Evolutionary conservation across 768 basidiomycete species (phyloP), one percentile per base, ranked within the genome.

Genomic region (Nidularia sp.): DNA sequence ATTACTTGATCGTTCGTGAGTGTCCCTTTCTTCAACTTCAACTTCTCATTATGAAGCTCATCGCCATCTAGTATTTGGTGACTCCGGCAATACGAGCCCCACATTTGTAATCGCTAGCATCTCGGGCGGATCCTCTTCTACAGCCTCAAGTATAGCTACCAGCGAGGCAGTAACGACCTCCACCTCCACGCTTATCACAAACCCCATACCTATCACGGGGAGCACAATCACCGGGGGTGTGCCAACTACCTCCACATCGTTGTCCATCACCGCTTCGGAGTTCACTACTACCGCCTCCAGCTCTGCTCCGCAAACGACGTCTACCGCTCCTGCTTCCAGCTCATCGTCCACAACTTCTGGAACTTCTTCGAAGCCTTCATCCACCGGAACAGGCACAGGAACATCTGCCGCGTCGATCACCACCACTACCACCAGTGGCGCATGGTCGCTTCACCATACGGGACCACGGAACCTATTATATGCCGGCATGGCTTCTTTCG

Each of bases 1-100:
- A 81, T 64, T 90, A 86, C 57, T 75, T 83, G 50, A 66, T 90
- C 60, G 84, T 79, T 53, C 60, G 87, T 88, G 61, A 72, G 86
- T 80, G n/a, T 34, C 3, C 31, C 25, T 46, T 18, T 46, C 31
- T 25, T 55, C 18, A 29, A 51, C 49, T 53, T 45, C 48, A 52
- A 43, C 47, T 10, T 52, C 25, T 53, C 18, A 2, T 45, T 9
- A 22, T n/a, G 44, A 13, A 29, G 13, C 44, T n/a, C n/a, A 45
- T 22, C 44, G 13, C 25, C 25, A 58, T 34, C 3, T 48, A 88
- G 86, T 86, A 41, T 70, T 84, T 56, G 87, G 87, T 29, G 81
- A 85, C 60, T 86, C 84, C 10, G 88, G 87, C 8, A 81, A 90
- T 55, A 57, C 64, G 6, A 85, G 80, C 59, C 78, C 78, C 0